Conservation (phyloP, 2,329 filamentous ascomycete genomes). For the Cordyceps fumosorosea region DNA sequence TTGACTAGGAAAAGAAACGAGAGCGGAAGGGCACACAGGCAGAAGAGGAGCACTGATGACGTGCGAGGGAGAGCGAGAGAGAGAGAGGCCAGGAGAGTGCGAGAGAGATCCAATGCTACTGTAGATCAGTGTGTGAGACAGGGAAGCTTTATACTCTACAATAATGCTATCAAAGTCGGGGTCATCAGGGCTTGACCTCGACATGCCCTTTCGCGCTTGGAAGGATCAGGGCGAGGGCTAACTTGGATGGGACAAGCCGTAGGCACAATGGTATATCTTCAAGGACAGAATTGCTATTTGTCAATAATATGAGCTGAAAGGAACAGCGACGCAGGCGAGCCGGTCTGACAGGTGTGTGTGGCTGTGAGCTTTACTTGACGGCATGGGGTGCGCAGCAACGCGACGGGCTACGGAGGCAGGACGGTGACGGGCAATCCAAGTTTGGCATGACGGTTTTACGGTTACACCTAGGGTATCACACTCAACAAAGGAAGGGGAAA, state of each 20-base stretch:
- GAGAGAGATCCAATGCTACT: background rate
- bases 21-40: background rate
- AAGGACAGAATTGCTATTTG: background rate
- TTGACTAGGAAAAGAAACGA: background rate
- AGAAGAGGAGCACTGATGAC: background rate
- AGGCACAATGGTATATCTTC: background rate
- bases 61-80: background rate
- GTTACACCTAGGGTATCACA: too few species aligned
- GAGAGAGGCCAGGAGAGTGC: background rate
- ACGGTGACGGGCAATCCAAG: background rate
- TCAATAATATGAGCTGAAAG: background rate
- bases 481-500: background rate
- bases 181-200: background rate
- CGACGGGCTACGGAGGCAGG: background rate
- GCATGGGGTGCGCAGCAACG: background rate
- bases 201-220: background rate
- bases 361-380: background rate
- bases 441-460: background rate
- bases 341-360: background rate
- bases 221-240: background rate
- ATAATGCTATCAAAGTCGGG: background rate
- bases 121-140: background rate
- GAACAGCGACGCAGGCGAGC: background rate
- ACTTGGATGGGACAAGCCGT: background rate
- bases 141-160: background rate